A percentile compares a stretch with the other conserved stretches of the same genome.
These are phyloP conservation scores for Ramichloridium luteum DNA, from an alignment of 2,329 filamentous ascomycete species.

Conservation along the genomic window DNA sequence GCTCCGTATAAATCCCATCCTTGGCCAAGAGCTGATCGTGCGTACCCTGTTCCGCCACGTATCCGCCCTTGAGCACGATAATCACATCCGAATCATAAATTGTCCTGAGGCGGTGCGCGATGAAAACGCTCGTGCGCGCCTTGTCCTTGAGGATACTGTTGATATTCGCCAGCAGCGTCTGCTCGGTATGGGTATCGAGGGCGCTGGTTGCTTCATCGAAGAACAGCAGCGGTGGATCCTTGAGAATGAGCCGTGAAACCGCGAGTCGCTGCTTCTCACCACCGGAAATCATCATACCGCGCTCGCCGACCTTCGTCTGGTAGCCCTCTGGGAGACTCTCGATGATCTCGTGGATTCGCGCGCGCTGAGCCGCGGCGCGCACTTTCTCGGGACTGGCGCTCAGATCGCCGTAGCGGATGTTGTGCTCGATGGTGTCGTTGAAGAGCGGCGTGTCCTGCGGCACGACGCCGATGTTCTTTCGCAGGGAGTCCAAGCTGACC, in stretches of 20 bases:
- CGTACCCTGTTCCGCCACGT: constrained; percentile 78
- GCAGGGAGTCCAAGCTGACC: constrained; percentile 69
- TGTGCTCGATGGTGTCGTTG: constrained; percentile 91
- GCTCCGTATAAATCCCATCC: constrained; percentile 70
- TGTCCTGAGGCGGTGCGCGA: constrained; percentile 82
- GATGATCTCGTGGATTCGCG: constrained; percentile 75
- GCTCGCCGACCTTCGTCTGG: constrained; percentile 79
- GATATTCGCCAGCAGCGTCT: constrained; percentile 80
- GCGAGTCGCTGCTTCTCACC: constrained; percentile 89
- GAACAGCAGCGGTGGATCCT: constrained; percentile 81
- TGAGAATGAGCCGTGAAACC: constrained; percentile 69
- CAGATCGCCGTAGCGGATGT: constrained; percentile 84
- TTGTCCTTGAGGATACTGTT: constrained; percentile 86
- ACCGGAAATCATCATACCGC: constrained; percentile 89
- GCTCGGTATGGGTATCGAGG: constrained; percentile 85
- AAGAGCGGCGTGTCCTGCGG: constrained; percentile 95
- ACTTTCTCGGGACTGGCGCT: constrained; percentile 63
- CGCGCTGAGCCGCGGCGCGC: constrained; percentile 63
- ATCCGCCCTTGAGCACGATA: constrained; percentile 74
- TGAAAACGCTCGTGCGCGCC: constrained; percentile 79
- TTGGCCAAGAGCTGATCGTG: constrained; percentile 71
- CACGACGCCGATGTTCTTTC: constrained; percentile 81
- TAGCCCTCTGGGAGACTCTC: constrained; percentile 70
- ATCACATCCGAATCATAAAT: constrained; percentile 89
- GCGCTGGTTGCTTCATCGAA: constrained; percentile 93